phyloP scores from a whole-genome alignment of 2,329 filamentous ascomycete genomes.

The Aureobasidium sp. region DNA sequence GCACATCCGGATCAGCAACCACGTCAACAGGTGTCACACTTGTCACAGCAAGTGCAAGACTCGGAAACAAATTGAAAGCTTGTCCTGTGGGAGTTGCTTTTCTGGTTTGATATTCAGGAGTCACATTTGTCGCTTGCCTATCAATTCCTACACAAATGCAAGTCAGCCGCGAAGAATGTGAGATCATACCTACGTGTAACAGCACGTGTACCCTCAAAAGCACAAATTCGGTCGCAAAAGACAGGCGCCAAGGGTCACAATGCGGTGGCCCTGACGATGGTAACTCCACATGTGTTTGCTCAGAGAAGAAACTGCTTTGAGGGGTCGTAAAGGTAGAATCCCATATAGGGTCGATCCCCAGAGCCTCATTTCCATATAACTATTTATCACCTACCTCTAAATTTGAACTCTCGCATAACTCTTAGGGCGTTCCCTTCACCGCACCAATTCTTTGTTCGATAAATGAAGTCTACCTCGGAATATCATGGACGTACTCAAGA shows the following conservation, averaged over 20 bases:
- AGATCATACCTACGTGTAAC: conserved; percentile 10
- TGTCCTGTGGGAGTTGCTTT: background rate
- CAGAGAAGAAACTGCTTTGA: background rate
- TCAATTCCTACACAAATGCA: background rate
- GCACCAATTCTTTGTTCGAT: background rate
- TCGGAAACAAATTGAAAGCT: background rate
- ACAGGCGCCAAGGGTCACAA: background rate
- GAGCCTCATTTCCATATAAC: background rate
- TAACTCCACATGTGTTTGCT: conserved; percentile 3
- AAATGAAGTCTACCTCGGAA: background rate
- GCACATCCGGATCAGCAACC: background rate
- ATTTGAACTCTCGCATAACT: background rate
- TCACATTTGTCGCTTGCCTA: background rate
- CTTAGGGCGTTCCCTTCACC: too few relatives aligned
- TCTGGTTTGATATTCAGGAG: background rate
- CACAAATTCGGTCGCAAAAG: background rate
- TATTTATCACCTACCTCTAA: background rate
- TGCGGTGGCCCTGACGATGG: conserved; percentile 7
- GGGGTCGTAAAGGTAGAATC: background rate
- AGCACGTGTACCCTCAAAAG: background rate
- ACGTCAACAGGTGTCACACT: background rate
- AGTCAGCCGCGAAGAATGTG: background rate
- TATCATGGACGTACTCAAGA: background rate
- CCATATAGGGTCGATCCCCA: conserved; percentile 1
- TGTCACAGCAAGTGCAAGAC: background rate